Percentiles rank a stretch among this genome's conserved stretches.
phyloP scores from a whole-genome alignment of 1,139 yeast species.

The Protomyces inouyei region DNA sequence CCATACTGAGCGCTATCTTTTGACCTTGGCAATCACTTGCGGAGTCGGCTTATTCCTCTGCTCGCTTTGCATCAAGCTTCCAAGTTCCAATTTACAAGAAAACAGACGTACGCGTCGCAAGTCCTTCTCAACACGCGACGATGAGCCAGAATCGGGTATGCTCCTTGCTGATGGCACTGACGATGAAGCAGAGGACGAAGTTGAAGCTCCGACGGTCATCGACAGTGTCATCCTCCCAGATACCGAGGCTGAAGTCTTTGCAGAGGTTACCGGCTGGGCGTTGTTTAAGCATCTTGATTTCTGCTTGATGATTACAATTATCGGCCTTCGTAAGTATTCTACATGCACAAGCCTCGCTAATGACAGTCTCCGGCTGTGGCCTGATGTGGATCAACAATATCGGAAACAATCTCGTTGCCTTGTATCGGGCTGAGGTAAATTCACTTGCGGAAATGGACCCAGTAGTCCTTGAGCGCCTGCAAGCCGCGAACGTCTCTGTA shows the following conservation, averaged over 20 bases:
- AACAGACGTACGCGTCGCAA: not conserved
- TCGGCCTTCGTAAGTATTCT: not conserved
- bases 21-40: conserved; percentile 35
- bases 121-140: not conserved
- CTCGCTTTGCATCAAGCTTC: not conserved
- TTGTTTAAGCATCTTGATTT: conserved; percentile 4
- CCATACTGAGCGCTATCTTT: conserved; percentile 33
- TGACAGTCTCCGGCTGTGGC: conserved; percentile 54
- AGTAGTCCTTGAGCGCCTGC: conserved; percentile 43
- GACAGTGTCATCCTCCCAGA: not conserved
- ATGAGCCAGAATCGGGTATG: not conserved
- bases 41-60: conserved; percentile 2
- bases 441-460: not conserved
- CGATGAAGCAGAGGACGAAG: not conserved
- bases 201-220: not conserved
- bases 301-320: conserved; percentile 3
- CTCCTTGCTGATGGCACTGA: not conserved
- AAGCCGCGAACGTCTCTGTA: conserved; percentile 67
- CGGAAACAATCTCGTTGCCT: conserved; percentile 17
- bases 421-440: conserved; percentile 1
- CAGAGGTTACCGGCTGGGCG: conserved; percentile 14
- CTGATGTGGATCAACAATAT: conserved; percentile 56
- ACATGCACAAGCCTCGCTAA: not conserved
- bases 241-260: not conserved
- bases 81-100: not conserved